Evolutionary conservation across 176 grass and related monocot species (phyloP).

Genomic region (Dendrocalamus sinicus): DNA sequence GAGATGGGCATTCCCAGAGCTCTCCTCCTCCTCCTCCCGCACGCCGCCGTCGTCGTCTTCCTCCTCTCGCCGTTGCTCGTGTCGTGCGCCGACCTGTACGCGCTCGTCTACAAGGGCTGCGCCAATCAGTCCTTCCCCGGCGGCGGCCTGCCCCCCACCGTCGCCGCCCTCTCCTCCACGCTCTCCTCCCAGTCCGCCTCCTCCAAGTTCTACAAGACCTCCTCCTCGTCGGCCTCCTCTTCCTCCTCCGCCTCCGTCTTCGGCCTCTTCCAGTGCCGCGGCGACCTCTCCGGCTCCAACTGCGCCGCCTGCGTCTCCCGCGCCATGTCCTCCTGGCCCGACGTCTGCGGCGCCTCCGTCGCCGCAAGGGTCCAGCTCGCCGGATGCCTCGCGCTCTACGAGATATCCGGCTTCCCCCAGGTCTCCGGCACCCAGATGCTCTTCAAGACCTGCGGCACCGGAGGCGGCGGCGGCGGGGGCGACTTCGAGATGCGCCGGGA

Average conservation of each 20-base stretch:
- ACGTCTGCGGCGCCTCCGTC: conserved; percentile 68
- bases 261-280: conserved; percentile 96
- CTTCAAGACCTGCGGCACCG: conserved; percentile 86
- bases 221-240: conserved; percentile 34
- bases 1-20: conserved; percentile 58
- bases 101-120: conserved; percentile 94
- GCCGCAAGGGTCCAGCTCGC: conserved; percentile 83
- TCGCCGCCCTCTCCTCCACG: conserved; percentile 55
- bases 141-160: conserved; percentile 29
- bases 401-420: conserved; percentile 89
- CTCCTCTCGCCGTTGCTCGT: not conserved
- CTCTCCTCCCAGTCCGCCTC: conserved; percentile 62
- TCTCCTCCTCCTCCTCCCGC: conserved; percentile 12
- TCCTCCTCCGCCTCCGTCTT: conserved; percentile 55
- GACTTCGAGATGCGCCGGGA: conserved; percentile 81
- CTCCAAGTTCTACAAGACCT: conserved; percentile 91
- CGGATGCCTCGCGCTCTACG: conserved; percentile 84
- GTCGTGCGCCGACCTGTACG: conserved; percentile 66
- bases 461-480: conserved; percentile 38
- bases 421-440: conserved; percentile 90
- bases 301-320: conserved; percentile 79
- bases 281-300: conserved; percentile 71
- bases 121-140: conserved; percentile 75
- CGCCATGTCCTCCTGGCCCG: conserved; percentile 66
- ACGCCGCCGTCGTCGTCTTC: not conserved